phyloP scores from a whole-genome alignment of 2,329 filamentous ascomycete species.

The Elsinoe fawcettii region DNA sequence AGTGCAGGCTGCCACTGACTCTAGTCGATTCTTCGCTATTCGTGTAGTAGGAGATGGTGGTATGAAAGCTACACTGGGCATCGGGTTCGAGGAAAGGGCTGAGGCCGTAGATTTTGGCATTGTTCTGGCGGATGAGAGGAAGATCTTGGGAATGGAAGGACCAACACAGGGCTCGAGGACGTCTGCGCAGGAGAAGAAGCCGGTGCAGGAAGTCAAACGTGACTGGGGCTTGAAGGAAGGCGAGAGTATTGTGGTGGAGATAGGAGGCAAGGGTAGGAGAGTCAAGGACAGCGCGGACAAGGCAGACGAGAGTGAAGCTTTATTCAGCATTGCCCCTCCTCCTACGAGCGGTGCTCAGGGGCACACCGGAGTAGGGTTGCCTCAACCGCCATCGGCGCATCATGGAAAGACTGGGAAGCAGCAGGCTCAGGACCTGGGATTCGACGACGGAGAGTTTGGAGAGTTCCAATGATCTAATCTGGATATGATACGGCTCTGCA shows the following conservation, averaged over 20 bases:
- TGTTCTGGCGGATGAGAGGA: conserved; percentile 67
- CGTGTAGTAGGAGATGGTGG: conserved; percentile 68
- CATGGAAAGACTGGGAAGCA: conserved; percentile 48
- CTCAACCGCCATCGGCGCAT: conserved; percentile 58
- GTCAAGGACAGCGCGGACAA: conserved; percentile 34
- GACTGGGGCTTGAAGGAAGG: conserved; percentile 85
- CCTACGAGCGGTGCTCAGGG: conserved; percentile 44
- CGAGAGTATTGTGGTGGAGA: conserved; percentile 77
- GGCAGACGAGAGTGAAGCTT: conserved; percentile 36
- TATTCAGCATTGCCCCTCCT: conserved; percentile 71
- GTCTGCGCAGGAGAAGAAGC: conserved; percentile 29
- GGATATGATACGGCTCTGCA: neutral
- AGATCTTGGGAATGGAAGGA: conserved; percentile 55
- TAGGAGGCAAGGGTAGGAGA: conserved; percentile 52
- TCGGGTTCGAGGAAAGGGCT: conserved; percentile 79
- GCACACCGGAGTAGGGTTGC: conserved; percentile 42
- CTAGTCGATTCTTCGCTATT: conserved; percentile 75
- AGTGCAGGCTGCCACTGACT: conserved; percentile 73
- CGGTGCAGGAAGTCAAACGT: conserved; percentile 48
- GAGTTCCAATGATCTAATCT: conserved; percentile 56
- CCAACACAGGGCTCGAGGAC: conserved; percentile 17
- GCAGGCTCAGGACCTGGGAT: conserved; percentile 57
- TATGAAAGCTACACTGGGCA: conserved; percentile 69
- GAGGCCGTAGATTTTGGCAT: conserved; percentile 83
- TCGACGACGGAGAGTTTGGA: conserved; percentile 82